phyloP scores from a whole-genome alignment of 1,284 basidiomycete species.

The Cryptococcus sp. region DNA sequence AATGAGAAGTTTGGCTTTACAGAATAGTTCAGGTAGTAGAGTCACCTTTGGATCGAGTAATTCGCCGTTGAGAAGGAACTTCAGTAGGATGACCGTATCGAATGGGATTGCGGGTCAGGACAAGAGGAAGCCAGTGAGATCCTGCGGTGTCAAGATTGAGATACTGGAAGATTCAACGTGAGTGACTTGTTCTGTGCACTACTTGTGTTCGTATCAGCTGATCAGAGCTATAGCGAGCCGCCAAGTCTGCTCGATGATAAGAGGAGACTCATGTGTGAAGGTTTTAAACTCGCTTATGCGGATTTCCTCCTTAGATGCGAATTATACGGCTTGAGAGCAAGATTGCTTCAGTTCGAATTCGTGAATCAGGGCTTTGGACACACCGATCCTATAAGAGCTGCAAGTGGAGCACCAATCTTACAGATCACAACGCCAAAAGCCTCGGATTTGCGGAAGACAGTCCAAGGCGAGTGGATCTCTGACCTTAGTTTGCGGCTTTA shows the following conservation, averaged over 20 bases:
- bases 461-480: too few species aligned
- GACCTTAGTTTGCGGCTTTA: neutral
- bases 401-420: conserved; percentile 2
- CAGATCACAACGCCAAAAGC: neutral
- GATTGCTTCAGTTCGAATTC: conserved; percentile 58
- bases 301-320: conserved; percentile 69
- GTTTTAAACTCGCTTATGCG: conserved; percentile 57
- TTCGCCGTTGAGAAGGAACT: conserved; percentile 19
- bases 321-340: conserved; percentile 61
- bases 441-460: too few species aligned
- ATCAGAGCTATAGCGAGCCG: conserved; percentile 16
- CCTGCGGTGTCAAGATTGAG: conserved; percentile 18
- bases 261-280: conserved; percentile 25
- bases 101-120: conserved; percentile 1
- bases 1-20: conserved; percentile 4
- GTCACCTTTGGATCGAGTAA: conserved; percentile 24
- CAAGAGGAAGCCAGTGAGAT: neutral
- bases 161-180: conserved; percentile 23
- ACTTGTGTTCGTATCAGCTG: neutral
- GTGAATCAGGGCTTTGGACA: neutral
- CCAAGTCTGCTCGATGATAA: conserved; percentile 24
- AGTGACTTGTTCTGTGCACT: conserved; percentile 2
- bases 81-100: neutral
- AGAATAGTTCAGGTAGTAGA: conserved; percentile 8
- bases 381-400: neutral